Percentiles rank a stretch among this genome's conserved stretches.
Evolutionary conservation across 768 basidiomycete species (phyloP).

Genomic region (Lactarius hatsudake): DNA sequence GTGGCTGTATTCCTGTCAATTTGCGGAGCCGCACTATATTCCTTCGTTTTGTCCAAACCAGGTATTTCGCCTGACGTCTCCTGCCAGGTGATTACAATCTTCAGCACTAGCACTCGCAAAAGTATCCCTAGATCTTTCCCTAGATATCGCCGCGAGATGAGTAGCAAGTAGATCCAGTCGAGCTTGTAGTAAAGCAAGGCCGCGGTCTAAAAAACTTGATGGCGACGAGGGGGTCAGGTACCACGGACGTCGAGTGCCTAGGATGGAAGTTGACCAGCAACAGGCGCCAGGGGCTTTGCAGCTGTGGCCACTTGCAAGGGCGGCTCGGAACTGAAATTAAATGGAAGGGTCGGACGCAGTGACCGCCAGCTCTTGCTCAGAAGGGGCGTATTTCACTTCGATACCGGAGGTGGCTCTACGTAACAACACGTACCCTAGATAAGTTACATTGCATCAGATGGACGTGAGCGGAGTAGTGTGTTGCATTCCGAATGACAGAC

Average conservation of each 20-base stretch:
- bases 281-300: conserved; percentile 4
- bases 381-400: conserved; percentile 2
- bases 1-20: no score
- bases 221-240: background rate
- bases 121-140: no score
- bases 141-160: conserved; percentile 50
- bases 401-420: conserved; percentile 16
- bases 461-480: conserved; percentile 39
- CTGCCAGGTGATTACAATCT: conserved; percentile 3
- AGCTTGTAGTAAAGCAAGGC: conserved; percentile 67
- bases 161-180: conserved; percentile 63
- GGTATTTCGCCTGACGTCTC: background rate
- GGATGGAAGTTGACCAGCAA: no score
- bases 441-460: conserved; percentile 32
- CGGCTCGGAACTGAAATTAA: conserved; percentile 54
- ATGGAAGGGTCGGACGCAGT: background rate
- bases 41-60: no score
- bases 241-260: background rate
- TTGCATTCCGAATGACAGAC: conserved; percentile 32
- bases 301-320: conserved; percentile 41
- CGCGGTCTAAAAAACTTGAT: conserved; percentile 37
- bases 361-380: background rate
- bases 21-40: no score
- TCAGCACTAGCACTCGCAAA: no score
- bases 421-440: conserved; percentile 32